Base-by-base conservation (phyloP, 345 rosid species). In the Boechera divaricarpa region DNA sequence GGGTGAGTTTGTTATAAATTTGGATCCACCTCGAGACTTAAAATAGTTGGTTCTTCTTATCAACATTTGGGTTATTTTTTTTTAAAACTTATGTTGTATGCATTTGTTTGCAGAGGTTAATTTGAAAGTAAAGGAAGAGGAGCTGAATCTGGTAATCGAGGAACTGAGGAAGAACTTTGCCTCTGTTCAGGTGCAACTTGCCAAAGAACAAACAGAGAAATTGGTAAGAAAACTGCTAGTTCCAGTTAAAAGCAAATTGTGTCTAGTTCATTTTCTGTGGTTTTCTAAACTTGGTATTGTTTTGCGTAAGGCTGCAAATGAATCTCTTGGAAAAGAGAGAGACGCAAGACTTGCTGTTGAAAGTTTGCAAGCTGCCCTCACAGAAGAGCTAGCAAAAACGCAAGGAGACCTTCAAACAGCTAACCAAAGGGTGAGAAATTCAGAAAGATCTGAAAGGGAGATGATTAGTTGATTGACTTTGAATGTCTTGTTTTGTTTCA, bases 331-430 rank as follows among this genome's bases (percentile, higher is more conserved):
- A 31, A 86, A 76, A 79, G 99, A 95, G 82, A 92, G 83, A 81
- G 97, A 91, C 54, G 83, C 87, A 45, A 86, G 96, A 72, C 56
- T 86, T 64, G 81, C 47, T 60, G 76, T 85, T 31, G 99, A 91
- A 74, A 89, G 86, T 86, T 81, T 88, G 63, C 96, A 85, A 68
- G 81, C 86, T 72, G 86, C 89, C 71, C 86, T 92, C 41, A 81
- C 88, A 1, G 98, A 95, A 77, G 98, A 92, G 84, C 91, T 89
- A 26, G 83, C 82, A 9, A 92, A 89, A 79, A 84, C 85, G 48
- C 96, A 88, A 83, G 91, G 83, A 76, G 99, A 95, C 78, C 94
- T 92, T 63, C 93, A 89, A 51, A 87, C 90, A 82, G 87, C 98
- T 45, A 91, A 86, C 81, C 99, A 95, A 72, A 87, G 97, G 92